Evolutionary conservation across 805 yeast species (phyloP), one percentile per base, ranked within the genome.

Genomic region (Candida insectorum): DNA sequence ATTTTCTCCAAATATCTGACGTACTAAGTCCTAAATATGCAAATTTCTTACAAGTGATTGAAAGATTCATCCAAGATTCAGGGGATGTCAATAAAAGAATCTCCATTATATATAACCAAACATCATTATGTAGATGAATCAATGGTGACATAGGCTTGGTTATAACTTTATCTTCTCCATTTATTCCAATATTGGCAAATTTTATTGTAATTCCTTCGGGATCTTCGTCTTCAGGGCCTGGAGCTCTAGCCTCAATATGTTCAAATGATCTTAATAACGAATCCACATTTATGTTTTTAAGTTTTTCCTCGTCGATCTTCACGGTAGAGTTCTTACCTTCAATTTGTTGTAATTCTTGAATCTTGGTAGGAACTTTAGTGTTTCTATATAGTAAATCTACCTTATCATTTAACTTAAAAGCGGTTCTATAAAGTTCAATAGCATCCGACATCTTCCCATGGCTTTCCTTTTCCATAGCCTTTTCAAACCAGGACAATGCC

Each of bases 401-500:
- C 36, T 70, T 70, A 5, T 58, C 64, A 42, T 71, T 60, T 35
- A 78, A 55, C 46, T 72, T 77, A 53, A 79, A 73, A 2, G 96
- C 95, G 41, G 71, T 68, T 41, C 94, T 65, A 56, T 88, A 88
- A 43, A 61, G 71, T 30, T 65, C 73, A 17, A 85, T 77, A 1
- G 96, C 96, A 48, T 87, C 95, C n/a, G 85, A 71, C 76, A 87
- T 70, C 40, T 77, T 65, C 0, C 96, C 96, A 31, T 67, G 73
- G 21, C 72, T 62, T 56, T 88, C 96, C 49, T 80, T 80, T 30
- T 71, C 75, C 0, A 80, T 75, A 3, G 87, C 96, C 31, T 67
- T 56, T 45, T 82, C 87, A 62, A 85, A 87, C 15, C 75, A 59
- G 32, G 65, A 67, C 26, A 86, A 59, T 2, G 95, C 94, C 29